phyloP scores from a whole-genome alignment of 2,329 filamentous ascomycete species.

The Diaporthe sp. region DNA sequence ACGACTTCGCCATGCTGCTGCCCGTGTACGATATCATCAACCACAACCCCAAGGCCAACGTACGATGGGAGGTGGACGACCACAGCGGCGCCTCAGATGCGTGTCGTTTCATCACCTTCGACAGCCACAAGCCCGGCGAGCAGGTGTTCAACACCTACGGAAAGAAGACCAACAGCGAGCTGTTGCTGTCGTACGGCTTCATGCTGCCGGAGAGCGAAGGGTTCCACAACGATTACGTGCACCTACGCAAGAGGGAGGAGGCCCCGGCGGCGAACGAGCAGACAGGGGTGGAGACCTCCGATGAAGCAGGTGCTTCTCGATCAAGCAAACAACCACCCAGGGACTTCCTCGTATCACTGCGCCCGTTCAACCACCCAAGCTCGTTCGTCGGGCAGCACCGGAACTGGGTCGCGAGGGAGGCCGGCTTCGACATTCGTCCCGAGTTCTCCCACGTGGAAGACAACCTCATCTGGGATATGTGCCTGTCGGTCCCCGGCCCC shows the following conservation, averaged over 20 bases:
- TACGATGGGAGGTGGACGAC: conserved; percentile 65
- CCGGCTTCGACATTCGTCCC: conserved; percentile 49
- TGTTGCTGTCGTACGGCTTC: conserved; percentile 76
- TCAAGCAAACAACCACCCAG: conserved; percentile 2
- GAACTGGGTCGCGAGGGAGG: conserved; percentile 49
- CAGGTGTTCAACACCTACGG: conserved; percentile 82
- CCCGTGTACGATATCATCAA: conserved; percentile 82
- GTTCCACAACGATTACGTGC: conserved; percentile 73
- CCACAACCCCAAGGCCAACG: conserved; percentile 72
- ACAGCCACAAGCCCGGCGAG: conserved; percentile 63
- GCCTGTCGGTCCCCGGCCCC: conserved; percentile 52
- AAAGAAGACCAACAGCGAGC: conserved; percentile 79
- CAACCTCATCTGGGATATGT: conserved; percentile 66
- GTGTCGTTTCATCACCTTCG: conserved; percentile 60
- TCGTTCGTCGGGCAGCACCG: conserved; percentile 62
- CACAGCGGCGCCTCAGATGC: conserved; percentile 54
- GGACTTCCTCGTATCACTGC: conserved; percentile 68
- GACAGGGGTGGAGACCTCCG: background rate
- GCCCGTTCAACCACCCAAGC: conserved; percentile 61
- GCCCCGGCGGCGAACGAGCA: conserved; percentile 45
- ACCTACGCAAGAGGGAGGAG: conserved; percentile 63
- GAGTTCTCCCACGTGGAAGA: conserved; percentile 67
- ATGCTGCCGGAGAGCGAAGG: conserved; percentile 61
- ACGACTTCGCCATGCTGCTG: conserved; percentile 77
- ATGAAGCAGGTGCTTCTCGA: background rate